A percentile compares a stretch with the other conserved stretches of the same genome.
phyloP scores from a whole-genome alignment of 1,139 yeast genomes.

The Arxiozyma slooffiae region DNA sequence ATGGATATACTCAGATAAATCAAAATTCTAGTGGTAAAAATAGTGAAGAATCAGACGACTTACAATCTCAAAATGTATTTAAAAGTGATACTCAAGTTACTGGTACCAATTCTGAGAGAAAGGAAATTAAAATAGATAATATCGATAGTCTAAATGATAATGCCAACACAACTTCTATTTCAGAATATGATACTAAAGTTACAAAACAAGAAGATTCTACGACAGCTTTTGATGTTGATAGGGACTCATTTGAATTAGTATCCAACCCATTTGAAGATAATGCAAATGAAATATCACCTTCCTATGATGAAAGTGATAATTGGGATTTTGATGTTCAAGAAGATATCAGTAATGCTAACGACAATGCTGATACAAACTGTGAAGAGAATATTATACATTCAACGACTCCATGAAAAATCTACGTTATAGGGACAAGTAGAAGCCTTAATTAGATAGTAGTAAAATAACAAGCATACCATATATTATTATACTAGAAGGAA shows the following conservation, averaged over 20 bases:
- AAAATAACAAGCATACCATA: too few relatives aligned
- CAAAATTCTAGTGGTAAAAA: background rate
- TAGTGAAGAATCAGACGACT: background rate
- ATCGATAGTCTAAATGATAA: background rate
- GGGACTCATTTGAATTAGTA: conserved; percentile 1
- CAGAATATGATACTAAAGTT: background rate
- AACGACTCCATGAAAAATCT: background rate
- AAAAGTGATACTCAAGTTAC: background rate
- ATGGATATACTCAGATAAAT: background rate
- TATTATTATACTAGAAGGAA: too few relatives aligned
- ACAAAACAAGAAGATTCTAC: background rate
- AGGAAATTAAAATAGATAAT: background rate
- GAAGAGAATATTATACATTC: background rate
- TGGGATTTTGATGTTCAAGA: background rate
- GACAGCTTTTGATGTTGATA: background rate
- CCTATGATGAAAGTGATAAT: background rate
- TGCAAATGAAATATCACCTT: background rate
- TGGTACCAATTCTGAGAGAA: background rate
- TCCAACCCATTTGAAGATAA: conserved; percentile 4
- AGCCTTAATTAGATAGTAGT: too few relatives aligned
- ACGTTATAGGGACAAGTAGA: background rate
- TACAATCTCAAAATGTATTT: background rate
- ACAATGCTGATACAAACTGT: background rate
- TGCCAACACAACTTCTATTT: background rate
- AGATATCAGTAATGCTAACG: background rate